Evolutionary conservation across 1,139 yeast species (phyloP).

Genomic region (Arxiozyma slooffiae): DNA sequence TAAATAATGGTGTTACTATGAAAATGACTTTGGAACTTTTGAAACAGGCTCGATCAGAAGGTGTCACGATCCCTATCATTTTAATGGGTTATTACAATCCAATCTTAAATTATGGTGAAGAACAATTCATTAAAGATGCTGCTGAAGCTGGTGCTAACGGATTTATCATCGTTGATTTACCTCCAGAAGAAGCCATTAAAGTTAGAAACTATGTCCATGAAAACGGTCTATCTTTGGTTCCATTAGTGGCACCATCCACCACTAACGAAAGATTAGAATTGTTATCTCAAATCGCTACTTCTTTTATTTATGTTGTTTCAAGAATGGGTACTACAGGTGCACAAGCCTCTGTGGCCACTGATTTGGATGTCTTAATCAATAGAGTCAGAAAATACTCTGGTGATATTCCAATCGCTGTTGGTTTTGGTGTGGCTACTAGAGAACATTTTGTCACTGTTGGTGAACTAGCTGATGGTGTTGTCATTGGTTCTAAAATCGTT

Average conservation of each 20-base stretch:
- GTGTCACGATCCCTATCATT: constrained; percentile 79
- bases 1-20: constrained; percentile 73
- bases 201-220: constrained; percentile 65
- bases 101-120: constrained; percentile 80
- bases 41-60: constrained; percentile 61
- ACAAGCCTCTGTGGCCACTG: constrained; percentile 47
- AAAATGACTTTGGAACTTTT: constrained; percentile 60
- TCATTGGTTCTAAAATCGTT: constrained; percentile 82
- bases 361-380: constrained; percentile 57
- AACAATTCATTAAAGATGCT: constrained; percentile 64
- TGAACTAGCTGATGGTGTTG: constrained; percentile 80
- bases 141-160: constrained; percentile 90
- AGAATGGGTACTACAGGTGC: constrained; percentile 98
- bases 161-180: constrained; percentile 86
- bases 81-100: constrained; percentile 99
- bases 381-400: constrained; percentile 69
- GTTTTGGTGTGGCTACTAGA: constrained; percentile 91
- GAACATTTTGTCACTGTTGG: constrained; percentile 82
- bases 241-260: constrained; percentile 93
- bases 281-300: constrained; percentile 78
- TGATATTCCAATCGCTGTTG: constrained; percentile 84
- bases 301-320: constrained; percentile 90
- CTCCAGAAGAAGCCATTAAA: constrained; percentile 92
- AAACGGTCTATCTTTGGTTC: constrained; percentile 72
- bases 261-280: constrained; percentile 76